Evolutionary conservation across 164 flowering plant species (phyloP).

Genomic region (Vitis cinerea): DNA sequence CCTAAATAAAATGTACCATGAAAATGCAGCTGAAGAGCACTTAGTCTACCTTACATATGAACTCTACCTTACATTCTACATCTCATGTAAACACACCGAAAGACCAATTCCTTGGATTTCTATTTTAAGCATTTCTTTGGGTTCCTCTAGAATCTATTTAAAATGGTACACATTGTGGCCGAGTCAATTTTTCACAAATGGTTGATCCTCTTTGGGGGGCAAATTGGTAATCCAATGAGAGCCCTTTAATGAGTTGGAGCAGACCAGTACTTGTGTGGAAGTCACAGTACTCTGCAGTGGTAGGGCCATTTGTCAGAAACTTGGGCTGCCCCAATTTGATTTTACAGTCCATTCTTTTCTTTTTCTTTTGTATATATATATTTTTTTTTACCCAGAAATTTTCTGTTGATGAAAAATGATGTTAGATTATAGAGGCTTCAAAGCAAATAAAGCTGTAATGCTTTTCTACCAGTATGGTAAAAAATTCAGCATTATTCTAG

Average conservation of each 20-base stretch:
- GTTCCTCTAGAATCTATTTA: neutral
- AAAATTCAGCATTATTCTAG: too few species aligned
- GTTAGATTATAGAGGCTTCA: too few species aligned
- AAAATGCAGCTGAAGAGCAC: too few species aligned
- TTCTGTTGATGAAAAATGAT: neutral
- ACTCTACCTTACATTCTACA: too few species aligned
- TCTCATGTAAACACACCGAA: neutral
- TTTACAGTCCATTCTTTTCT: neutral
- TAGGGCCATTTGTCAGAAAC: neutral
- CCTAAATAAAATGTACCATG: too few species aligned
- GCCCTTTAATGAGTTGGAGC: slow-evolving; percentile 4
- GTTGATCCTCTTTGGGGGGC: neutral
- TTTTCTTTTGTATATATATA: neutral
- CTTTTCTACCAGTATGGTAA: too few species aligned
- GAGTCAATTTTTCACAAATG: neutral
- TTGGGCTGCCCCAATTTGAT: neutral
- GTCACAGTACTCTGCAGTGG: neutral
- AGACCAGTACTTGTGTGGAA: neutral
- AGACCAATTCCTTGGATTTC: neutral
- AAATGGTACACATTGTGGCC: slow-evolving; percentile 2
- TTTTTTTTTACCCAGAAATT: neutral
- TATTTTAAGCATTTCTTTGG: neutral
- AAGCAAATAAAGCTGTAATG: too few species aligned
- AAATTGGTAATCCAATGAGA: slow-evolving; percentile 3
- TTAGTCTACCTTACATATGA: too few species aligned